A percentile compares a stretch with the other conserved stretches of the same genome.
phyloP scores from a whole-genome alignment of 1,139 yeast species.

The Suhomyces yuchorum region DNA sequence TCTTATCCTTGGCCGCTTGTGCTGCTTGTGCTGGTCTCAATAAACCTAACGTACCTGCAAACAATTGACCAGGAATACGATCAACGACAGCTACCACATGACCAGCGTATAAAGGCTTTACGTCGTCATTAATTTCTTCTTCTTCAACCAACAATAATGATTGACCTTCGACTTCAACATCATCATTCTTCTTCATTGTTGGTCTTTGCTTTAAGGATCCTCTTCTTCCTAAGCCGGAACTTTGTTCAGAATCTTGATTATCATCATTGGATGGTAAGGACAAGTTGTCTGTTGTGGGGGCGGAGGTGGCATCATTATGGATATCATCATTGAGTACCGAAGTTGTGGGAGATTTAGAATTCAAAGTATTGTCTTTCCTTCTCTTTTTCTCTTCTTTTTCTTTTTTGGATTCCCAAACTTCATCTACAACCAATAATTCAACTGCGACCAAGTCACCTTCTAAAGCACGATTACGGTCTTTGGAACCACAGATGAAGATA shows the following conservation, averaged over 20 bases:
- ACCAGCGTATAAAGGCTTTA: constrained; percentile 94
- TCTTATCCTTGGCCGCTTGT: constrained; percentile 73
- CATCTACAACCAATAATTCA: constrained; percentile 90
- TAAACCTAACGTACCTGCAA: constrained; percentile 89
- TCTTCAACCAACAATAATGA: constrained; percentile 88
- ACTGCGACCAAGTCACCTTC: constrained; percentile 97
- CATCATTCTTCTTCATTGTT: constrained; percentile 97
- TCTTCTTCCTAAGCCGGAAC: constrained; percentile 63
- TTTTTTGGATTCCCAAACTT: constrained; percentile 94
- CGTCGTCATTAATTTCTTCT: constrained; percentile 91
- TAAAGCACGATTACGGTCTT: constrained; percentile 94
- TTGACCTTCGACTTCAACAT: constrained; percentile 98
- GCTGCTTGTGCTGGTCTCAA: constrained; percentile 97
- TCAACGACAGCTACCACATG: constrained; percentile 98
- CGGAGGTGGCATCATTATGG: constrained; percentile 71
- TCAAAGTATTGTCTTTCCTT: constrained; percentile 67
- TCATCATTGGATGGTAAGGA: constrained; percentile 18
- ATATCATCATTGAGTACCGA: constrained; percentile 59
- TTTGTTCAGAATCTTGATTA: constrained; percentile 24
- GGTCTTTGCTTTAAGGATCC: constrained; percentile 96
- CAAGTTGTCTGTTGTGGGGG: constrained; percentile 23
- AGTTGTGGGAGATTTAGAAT: constrained; percentile 32
- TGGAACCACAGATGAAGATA: constrained; percentile 97
- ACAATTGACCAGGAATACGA: constrained; percentile 94
- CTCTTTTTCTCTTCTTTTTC: constrained; percentile 97